Evolutionary conservation across 2,329 filamentous ascomycete genomes (phyloP).

Genomic region (Xylaria sp.): DNA sequence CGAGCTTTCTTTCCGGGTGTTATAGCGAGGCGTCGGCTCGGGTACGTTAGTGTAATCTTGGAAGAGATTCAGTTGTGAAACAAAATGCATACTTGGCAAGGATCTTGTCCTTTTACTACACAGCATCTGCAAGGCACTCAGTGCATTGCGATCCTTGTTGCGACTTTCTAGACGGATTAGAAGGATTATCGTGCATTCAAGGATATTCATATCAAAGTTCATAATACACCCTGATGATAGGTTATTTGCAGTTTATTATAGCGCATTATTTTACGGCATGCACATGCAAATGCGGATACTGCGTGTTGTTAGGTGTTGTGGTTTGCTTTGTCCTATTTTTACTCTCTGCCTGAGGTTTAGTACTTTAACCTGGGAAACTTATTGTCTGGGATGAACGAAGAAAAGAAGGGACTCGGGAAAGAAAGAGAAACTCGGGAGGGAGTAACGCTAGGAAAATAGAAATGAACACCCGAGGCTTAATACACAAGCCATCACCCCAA

Average conservation of each 20-base stretch:
- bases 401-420: not conserved
- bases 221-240: slow-evolving; percentile 29
- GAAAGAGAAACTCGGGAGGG: not conserved
- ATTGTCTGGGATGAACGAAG: not conserved
- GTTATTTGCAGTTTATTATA: slow-evolving; percentile 19
- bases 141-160: slow-evolving; percentile 38
- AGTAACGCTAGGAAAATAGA: not conserved
- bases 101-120: slow-evolving; percentile 32
- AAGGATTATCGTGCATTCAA: slow-evolving; percentile 38
- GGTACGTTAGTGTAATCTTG: slow-evolving; percentile 48
- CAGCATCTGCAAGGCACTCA: slow-evolving; percentile 36
- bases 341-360: not conserved
- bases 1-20: slow-evolving; percentile 47
- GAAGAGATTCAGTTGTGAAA: slow-evolving; percentile 44
- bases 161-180: slow-evolving; percentile 46
- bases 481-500: not conserved
- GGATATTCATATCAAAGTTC: slow-evolving; percentile 32
- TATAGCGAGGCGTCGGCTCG: slow-evolving; percentile 52
- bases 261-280: slow-evolving; percentile 13
- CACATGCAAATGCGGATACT: slow-evolving; percentile 4
- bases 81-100: slow-evolving; percentile 47
- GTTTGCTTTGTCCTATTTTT: not conserved
- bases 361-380: not conserved
- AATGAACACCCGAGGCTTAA: not conserved
- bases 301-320: not conserved